Evolutionary conservation across 208 protist genomes (phyloP).

Genomic region (Lotmaria passim): DNA sequence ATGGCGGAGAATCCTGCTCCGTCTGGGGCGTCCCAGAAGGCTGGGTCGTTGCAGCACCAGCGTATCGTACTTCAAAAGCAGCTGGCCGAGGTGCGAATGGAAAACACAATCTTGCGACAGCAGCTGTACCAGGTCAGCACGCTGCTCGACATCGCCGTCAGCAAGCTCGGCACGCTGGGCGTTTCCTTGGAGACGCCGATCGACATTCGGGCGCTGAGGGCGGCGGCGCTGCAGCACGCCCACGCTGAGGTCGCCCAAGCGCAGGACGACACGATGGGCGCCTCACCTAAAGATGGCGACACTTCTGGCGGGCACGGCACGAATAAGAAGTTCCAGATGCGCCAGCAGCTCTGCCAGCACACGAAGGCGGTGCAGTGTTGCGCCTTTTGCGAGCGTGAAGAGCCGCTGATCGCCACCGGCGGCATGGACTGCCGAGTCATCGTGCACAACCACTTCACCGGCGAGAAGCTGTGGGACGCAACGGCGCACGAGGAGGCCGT

Average conservation of each 20-base stretch:
- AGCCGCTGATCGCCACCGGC: constrained; percentile 68
- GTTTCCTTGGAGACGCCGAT: constrained; percentile 80
- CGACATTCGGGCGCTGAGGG: constrained; percentile 74
- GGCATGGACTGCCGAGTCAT: constrained; percentile 83
- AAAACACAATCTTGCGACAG: constrained; percentile 80
- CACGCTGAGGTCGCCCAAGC: constrained; percentile 34
- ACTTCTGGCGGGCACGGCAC: constrained; percentile 17
- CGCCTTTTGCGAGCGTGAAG: constrained; percentile 73
- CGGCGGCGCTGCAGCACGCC: constrained; percentile 49
- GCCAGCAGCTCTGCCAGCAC: constrained; percentile 74
- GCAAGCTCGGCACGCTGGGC: constrained; percentile 74
- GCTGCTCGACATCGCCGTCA: constrained; percentile 87
- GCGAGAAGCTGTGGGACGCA: constrained; percentile 67
- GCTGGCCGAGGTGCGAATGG: constrained; percentile 69
- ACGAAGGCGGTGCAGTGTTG: constrained; percentile 82
- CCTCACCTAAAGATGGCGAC: constrained; percentile 23
- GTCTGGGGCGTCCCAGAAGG: constrained; percentile 35
- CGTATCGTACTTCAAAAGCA: constrained; percentile 72
- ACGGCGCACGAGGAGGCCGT: constrained; percentile 78
- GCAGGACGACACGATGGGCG: constrained; percentile 26
- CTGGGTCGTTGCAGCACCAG: constrained; percentile 74
- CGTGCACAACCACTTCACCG: constrained; percentile 82
- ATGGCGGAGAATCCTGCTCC: constrained; percentile 23
- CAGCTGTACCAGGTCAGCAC: constrained; percentile 83
- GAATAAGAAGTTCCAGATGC: constrained; percentile 64